phyloP scores from a whole-genome alignment of 257 asterid species.

The Ophiorrhiza pumila region DNA sequence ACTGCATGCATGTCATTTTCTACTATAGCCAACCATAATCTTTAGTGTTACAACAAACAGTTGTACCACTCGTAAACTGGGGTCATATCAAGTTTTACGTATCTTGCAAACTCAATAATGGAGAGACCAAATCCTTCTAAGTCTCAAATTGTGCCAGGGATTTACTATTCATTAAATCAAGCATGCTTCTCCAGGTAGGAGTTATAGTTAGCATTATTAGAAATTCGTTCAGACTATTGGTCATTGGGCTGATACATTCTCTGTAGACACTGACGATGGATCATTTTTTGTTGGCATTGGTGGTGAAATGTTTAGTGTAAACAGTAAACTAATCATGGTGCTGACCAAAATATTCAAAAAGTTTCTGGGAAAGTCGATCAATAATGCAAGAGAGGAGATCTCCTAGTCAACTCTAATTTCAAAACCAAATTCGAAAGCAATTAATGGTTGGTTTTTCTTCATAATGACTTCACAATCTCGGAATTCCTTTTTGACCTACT shows the following conservation, averaged over 20 bases:
- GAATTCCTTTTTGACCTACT: too few species aligned
- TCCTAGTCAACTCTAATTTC: slow-evolving; percentile 10
- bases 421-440: neutral
- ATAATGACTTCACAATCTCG: neutral
- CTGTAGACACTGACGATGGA: slow-evolving; percentile 26
- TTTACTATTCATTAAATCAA: too few species aligned
- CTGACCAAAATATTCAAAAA: neutral
- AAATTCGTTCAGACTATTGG: neutral
- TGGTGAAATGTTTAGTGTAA: neutral
- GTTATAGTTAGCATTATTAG: too few species aligned
- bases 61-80: slow-evolving; percentile 8
- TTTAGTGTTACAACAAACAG: slow-evolving; percentile 17
- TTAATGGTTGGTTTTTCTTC: neutral
- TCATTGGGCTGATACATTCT: slow-evolving; percentile 1
- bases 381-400: slow-evolving; percentile 14
- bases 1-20: too few species aligned
- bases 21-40: slow-evolving; percentile 9
- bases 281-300: neutral
- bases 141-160: neutral
- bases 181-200: too few species aligned
- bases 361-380: neutral
- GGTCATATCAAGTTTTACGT: slow-evolving; percentile 28
- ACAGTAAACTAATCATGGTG: neutral
- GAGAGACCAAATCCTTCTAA: neutral
- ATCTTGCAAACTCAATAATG: slow-evolving; percentile 27